Percentiles rank a stretch among this genome's conserved stretches.
Conservation (phyloP, 768 basidiomycete species). For the Agaricus blazei region DNA sequence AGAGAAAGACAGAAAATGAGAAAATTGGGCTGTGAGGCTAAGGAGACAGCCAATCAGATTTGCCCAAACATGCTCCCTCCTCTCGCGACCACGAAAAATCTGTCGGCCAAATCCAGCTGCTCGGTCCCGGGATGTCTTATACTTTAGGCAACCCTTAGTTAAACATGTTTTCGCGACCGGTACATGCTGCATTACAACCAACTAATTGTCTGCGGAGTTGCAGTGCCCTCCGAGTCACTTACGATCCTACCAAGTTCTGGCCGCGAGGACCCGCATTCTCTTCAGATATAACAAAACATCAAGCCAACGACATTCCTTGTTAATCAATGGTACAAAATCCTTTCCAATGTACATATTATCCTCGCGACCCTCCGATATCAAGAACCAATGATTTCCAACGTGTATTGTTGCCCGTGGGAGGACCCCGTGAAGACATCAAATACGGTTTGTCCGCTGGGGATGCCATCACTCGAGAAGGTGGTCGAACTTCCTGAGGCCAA, state of each 20-base stretch:
- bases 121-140: slow-evolving; percentile 9
- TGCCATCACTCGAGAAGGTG: slow-evolving; percentile 41
- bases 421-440: slow-evolving; percentile 33
- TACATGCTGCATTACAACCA: slow-evolving; percentile 21
- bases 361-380: slow-evolving; percentile 11
- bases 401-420: slow-evolving; percentile 28
- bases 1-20: not conserved
- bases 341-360: too few species aligned
- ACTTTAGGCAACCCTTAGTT: too few species aligned
- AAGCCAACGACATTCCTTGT: too few species aligned
- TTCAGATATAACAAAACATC: too few species aligned
- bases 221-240: too few species aligned
- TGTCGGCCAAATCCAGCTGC: slow-evolving; percentile 28
- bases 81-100: too few species aligned
- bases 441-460: slow-evolving; percentile 46
- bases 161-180: not conserved
- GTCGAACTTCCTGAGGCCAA: slow-evolving; percentile 47
- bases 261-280: too few species aligned
- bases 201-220: not conserved
- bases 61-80: slow-evolving; percentile 32
- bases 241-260: too few species aligned
- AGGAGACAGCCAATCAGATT: slow-evolving; percentile 9
- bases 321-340: too few species aligned
- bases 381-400: slow-evolving; percentile 31
- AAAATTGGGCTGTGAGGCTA: not conserved